These are phyloP conservation scores for Fusarium zealandicum DNA, from an alignment of 2,329 filamentous ascomycete genomes.

Conservation along the genomic window DNA sequence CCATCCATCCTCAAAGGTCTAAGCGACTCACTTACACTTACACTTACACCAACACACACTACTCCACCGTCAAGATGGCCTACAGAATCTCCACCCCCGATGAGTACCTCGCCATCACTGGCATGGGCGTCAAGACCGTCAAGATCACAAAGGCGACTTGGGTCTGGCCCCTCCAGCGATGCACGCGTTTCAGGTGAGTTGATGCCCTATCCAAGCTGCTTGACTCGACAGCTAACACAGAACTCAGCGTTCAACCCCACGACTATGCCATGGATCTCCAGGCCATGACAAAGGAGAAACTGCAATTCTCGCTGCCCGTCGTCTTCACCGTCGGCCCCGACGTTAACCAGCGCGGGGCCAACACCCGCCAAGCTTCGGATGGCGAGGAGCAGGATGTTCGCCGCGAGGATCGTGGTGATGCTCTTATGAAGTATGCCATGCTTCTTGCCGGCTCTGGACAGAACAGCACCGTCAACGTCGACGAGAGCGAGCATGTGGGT, in stretches of 20 bases:
- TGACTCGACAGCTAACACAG: conserved; percentile 12
- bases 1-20: neutral
- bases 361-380: conserved; percentile 39
- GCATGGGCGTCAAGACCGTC: conserved; percentile 76
- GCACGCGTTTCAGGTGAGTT: conserved; percentile 56
- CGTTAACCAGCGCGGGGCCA: conserved; percentile 65
- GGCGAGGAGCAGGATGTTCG: conserved; percentile 32
- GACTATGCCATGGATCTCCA: conserved; percentile 85
- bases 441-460: conserved; percentile 72
- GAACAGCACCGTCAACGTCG: conserved; percentile 44
- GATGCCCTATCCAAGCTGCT: no score
- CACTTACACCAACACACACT: neutral
- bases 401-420: conserved; percentile 63
- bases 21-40: neutral
- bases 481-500: conserved; percentile 68
- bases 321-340: conserved; percentile 88
- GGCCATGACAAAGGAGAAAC: conserved; percentile 89
- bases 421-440: conserved; percentile 83
- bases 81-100: conserved; percentile 77
- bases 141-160: conserved; percentile 80
- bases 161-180: conserved; percentile 75
- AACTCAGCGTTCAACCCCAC: conserved; percentile 69
- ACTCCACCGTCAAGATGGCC: conserved; percentile 51
- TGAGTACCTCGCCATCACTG: conserved; percentile 87
- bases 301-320: conserved; percentile 81